Evolutionary conservation across 2,329 filamentous ascomycete genomes (phyloP), one percentile per base, ranked within the genome.

Genomic region (Atkinsonella texensis): DNA sequence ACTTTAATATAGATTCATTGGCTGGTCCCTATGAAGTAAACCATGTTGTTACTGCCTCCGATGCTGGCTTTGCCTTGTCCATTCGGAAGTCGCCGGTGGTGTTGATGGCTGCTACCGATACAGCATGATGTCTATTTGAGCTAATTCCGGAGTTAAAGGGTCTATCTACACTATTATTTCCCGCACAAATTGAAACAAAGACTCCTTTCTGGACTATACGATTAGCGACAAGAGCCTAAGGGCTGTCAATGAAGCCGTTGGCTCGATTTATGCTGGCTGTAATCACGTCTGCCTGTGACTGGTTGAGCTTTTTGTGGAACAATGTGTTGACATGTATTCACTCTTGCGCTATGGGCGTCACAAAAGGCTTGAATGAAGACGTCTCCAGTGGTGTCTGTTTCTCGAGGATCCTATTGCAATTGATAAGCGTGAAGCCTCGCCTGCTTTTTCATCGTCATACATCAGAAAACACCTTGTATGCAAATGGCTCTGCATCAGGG

Each of bases 21-120:
- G 70, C 72, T 1, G 73, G 74, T 1, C 75, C 75, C 74, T 75
- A 77, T 20, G 72, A 72, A 6, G 71, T 75, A 57, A 70, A 78
- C 6, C 64, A 64, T 32, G 68, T 71, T 3, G 75, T 64, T n/a
- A 69, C 66, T 0, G 66, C 62, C 3, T 53, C 57, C 10, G 54
- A 4, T 54, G 55, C n/a, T 58, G 54, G 52, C 63, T 59, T 7
- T n/a, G 56, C 57, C 35, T 59, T 56, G 50, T 62, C 62, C 33
- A 59, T 52, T 38, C 62, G 69, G 52, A 71, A 69, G 53, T 72
- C 69, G 51, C 71, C 67, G 28, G 73, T 67, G 46, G 75, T 62
- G 50, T 70, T 67, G 43, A 67, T 65, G 46, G 68, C 68, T 18
- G 66, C 65, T 23, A 68, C 63, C 5, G 67, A 64, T 9, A 67